Conservation (phyloP, 768 basidiomycete species). For the Nevesoporus exiguus region DNA sequence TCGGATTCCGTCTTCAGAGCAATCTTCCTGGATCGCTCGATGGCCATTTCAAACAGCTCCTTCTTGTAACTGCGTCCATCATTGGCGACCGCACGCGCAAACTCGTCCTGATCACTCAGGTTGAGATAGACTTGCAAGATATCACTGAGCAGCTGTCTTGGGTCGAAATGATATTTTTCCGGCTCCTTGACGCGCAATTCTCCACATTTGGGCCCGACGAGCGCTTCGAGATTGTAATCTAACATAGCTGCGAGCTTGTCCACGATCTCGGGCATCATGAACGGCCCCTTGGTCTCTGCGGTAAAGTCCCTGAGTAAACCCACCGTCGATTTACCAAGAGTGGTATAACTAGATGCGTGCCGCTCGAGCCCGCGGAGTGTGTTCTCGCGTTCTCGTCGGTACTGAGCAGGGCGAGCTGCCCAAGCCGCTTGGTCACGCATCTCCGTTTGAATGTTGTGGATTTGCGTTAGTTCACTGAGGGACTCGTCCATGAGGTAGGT, state of each 20-base stretch:
- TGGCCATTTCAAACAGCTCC: slow-evolving; percentile 78
- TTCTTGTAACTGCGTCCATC: slow-evolving; percentile 91
- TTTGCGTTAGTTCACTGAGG: slow-evolving; percentile 81
- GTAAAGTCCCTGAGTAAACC: slow-evolving; percentile 89
- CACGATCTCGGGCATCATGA: slow-evolving; percentile 96
- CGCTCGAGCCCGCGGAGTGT: slow-evolving; percentile 78
- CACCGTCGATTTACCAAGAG: slow-evolving; percentile 86
- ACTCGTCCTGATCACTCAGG: slow-evolving; percentile 73
- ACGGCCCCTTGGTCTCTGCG: slow-evolving; percentile 85
- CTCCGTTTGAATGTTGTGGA: slow-evolving; percentile 80
- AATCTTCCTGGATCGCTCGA: slow-evolving; percentile 57
- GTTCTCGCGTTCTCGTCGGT: slow-evolving; percentile 81
- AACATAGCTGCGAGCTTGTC: slow-evolving; percentile 94
- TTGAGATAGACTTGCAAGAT: slow-evolving; percentile 90
- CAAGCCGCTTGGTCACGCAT: slow-evolving; percentile 77
- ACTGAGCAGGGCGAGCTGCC: slow-evolving; percentile 58
- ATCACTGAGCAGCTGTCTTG: slow-evolving; percentile 76
- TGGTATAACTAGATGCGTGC: slow-evolving; percentile 81
- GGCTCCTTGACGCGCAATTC: slow-evolving; percentile 82
- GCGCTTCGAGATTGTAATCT: slow-evolving; percentile 86
- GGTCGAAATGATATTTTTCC: slow-evolving; percentile 88
- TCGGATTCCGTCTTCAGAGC: slow-evolving; percentile 75
- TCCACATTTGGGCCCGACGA: slow-evolving; percentile 85
- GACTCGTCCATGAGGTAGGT: slow-evolving; percentile 98
- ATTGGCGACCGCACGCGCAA: slow-evolving; percentile 83